These are phyloP conservation scores for Puccinia horiana DNA, from an alignment of 1,284 basidiomycete species.

Conservation along the genomic window DNA sequence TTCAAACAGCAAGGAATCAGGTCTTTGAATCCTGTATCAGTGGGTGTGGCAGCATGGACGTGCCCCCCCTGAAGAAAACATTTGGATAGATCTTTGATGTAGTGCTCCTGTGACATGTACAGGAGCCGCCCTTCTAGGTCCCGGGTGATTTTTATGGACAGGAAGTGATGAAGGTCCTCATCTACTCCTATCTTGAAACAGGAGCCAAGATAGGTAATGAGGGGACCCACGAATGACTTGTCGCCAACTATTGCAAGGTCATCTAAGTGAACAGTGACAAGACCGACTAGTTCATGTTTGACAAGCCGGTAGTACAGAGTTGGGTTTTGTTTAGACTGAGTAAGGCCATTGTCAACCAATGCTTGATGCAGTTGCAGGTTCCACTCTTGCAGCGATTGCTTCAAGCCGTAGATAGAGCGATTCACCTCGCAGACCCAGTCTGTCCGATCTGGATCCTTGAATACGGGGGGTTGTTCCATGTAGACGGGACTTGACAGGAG, in stretches of 20 bases:
- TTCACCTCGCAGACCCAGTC: background rate
- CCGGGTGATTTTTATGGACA: background rate
- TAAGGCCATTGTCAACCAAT: background rate
- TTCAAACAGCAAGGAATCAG: background rate
- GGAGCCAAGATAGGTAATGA: too few species aligned
- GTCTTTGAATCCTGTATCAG: background rate
- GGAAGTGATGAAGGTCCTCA: background rate
- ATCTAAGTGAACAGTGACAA: background rate
- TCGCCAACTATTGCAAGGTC: background rate
- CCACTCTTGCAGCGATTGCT: background rate
- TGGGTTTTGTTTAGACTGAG: background rate
- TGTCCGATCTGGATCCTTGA: background rate
- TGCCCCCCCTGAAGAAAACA: background rate
- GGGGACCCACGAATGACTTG: too few species aligned
- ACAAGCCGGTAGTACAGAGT: background rate
- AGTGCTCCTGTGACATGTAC: background rate
- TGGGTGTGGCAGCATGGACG: background rate
- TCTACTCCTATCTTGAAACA: background rate
- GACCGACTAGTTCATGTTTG: background rate
- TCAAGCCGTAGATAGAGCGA: slow-evolving; percentile 2
- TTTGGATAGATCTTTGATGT: background rate
- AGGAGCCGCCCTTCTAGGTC: background rate
- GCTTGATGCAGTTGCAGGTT: background rate
- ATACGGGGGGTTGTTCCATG: background rate
- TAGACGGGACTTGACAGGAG: background rate